These are phyloP conservation scores for Tricladium varicosporioides DNA, from an alignment of 2,329 filamentous ascomycete genomes.

Conservation along the genomic window DNA sequence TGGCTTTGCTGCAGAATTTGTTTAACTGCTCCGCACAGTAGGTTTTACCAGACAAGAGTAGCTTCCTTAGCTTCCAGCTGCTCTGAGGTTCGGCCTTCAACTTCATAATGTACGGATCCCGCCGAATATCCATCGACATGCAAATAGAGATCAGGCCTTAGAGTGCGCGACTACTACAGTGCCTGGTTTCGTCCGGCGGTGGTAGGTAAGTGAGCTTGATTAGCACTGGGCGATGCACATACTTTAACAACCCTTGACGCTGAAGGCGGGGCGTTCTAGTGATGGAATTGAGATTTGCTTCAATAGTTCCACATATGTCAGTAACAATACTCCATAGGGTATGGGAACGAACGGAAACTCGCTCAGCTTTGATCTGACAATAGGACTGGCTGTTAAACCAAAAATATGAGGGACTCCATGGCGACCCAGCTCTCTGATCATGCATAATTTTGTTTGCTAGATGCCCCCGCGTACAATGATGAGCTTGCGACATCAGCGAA, in stretches of 20 bases:
- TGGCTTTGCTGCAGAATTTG: not conserved
- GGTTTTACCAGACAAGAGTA: not conserved
- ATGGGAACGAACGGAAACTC: not conserved
- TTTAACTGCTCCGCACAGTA: not conserved
- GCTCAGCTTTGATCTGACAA: conserved; percentile 12
- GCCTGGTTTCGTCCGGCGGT: not conserved
- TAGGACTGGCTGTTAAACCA: conserved; percentile 19
- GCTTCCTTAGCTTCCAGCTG: not conserved
- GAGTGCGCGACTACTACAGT: not conserved
- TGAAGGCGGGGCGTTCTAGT: conserved; percentile 53
- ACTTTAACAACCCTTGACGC: conserved; percentile 42
- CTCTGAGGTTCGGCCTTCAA: not conserved
- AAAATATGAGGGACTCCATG: conserved; percentile 13
- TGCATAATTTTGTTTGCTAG: conserved; percentile 19
- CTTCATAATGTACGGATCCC: not conserved
- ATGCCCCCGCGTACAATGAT: conserved; percentile 13
- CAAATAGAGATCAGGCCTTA: not conserved
- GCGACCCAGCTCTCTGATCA: conserved; percentile 2
- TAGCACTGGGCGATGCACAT: conserved; percentile 47
- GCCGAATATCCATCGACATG: not conserved
- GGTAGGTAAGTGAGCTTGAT: not conserved
- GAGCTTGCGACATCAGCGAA: conserved; percentile 6
- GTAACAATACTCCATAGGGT: not conserved
- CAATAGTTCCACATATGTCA: conserved; percentile 27
- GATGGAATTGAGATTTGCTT: conserved; percentile 52